Evolutionary conservation across 768 basidiomycete genomes (phyloP), one percentile per base, ranked within the genome.

Genomic region (Piloderma croceum): DNA sequence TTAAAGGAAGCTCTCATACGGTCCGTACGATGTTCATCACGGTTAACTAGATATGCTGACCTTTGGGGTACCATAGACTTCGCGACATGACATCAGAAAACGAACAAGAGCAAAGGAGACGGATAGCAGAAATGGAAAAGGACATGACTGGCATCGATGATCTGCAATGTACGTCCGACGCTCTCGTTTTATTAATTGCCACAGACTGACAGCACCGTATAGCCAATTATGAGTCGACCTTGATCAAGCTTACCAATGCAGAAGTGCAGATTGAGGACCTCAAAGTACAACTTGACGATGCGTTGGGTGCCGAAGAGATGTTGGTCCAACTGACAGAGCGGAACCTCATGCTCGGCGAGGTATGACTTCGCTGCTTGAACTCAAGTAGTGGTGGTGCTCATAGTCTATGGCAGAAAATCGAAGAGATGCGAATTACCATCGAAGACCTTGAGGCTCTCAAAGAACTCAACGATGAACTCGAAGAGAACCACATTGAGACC

Each of bases 371-470:
- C 17, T 22, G 24, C 3, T 35, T n/a, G 7, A 25, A n/a, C 7
- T 13, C 10, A 9, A 29, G 27, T 9, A 9, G 27, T 9, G 27
- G 27, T n/a, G n/a, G 31, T 34, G 37, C 24, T 39, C 7, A 32
- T 18, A 13, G 29, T 7, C 19, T 35, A 23, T 25, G 18, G 4
- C 52, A 93, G 89, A 93, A 92, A 79, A 91, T 97, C 48, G 96
- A 98, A 58, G 92, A 97, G 62, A 93, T 97, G 87, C 78, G 90
- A 10, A 83, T 90, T 40, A 89, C 88, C 0, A 90, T 98, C 40
- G 94, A 98, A 59, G 96, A 99, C 53, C 78, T 97, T 3, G 96
- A 99, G 57, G 80, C 92, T 9, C 76, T 99, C 31, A 89, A 93
- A 57, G 96, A 98, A 54, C 82, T 99, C 35, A 90, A 85, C 41